Conservation (phyloP, 2,329 filamentous ascomycete genomes). For the Intubia oerlemansii region DNA sequence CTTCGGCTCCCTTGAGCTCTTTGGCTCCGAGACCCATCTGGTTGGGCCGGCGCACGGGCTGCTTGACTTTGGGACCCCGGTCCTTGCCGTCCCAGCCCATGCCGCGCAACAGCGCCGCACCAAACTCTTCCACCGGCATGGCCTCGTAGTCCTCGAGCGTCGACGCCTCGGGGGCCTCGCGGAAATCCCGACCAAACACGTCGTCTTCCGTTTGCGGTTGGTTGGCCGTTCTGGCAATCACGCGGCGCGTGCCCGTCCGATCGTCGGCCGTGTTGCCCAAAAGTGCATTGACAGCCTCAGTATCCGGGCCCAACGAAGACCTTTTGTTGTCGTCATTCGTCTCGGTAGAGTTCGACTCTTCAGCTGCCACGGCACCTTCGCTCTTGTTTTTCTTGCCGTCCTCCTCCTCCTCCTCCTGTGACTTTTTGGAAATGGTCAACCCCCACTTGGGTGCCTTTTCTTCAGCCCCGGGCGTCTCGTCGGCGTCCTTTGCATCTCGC, state of each 20-base stretch:
- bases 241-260: conserved; percentile 3
- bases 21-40: conserved; percentile 60
- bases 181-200: conserved; percentile 48
- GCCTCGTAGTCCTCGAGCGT: conserved; percentile 69
- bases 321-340: no score
- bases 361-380: background rate
- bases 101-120: conserved; percentile 67
- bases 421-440: conserved; percentile 13
- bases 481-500: conserved; percentile 9
- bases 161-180: conserved; percentile 50
- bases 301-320: no score
- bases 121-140: conserved; percentile 87
- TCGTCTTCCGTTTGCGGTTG: conserved; percentile 38
- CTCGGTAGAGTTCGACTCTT: conserved; percentile 1
- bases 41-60: conserved; percentile 51
- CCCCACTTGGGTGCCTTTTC: conserved; percentile 19
- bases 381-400: conserved; percentile 1
- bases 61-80: conserved; percentile 35
- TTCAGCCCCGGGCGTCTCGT: conserved; percentile 10
- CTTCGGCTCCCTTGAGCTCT: conserved; percentile 9
- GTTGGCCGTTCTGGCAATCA: conserved; percentile 9
- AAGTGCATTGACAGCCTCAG: conserved; percentile 9
- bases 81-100: conserved; percentile 82
- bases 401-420: background rate
- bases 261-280: conserved; percentile 5